Percentiles rank a stretch among this genome's conserved stretches.
Conservation (phyloP, 345 rosid species). For the Aquilaria malaccensis region DNA sequence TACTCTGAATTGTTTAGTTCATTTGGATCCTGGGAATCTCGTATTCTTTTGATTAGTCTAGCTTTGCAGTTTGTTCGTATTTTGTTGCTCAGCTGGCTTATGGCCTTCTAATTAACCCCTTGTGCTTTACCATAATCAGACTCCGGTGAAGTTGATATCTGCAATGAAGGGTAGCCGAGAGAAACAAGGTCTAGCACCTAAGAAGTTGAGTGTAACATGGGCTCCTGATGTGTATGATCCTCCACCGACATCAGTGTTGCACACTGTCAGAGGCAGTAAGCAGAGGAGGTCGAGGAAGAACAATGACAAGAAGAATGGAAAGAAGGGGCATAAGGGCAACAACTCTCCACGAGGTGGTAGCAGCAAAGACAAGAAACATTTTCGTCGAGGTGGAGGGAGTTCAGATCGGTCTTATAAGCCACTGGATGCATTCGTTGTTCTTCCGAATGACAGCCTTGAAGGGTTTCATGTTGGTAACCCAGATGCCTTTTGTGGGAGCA, state of each 20-base stretch:
- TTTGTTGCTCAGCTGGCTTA: background rate
- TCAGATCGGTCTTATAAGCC: constrained; percentile 20
- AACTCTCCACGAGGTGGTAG: constrained; percentile 41
- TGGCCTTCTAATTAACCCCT: background rate
- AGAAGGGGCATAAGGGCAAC: constrained; percentile 63
- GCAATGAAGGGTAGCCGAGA: constrained; percentile 88
- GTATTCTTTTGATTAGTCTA: background rate
- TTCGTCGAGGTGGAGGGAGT: constrained; percentile 31
- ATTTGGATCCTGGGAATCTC: background rate
- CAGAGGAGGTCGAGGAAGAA: constrained; percentile 57
- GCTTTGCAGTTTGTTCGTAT: background rate
- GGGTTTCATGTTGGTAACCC: constrained; percentile 31
- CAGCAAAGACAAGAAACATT: constrained; percentile 57
- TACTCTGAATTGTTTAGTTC: background rate
- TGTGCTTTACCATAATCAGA: constrained; percentile 12
- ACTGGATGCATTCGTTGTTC: constrained; percentile 15
- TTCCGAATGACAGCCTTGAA: constrained; percentile 14
- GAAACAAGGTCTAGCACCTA: constrained; percentile 40
- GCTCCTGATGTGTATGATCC: constrained; percentile 93
- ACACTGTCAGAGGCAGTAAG: constrained; percentile 43
- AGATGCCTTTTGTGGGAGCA: constrained; percentile 53
- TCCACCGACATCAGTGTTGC: constrained; percentile 58
- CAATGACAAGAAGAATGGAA: constrained; percentile 52
- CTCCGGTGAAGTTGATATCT: constrained; percentile 47
- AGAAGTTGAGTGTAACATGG: constrained; percentile 58